phyloP scores from a whole-genome alignment of 1,284 basidiomycete genomes.

The Moniliophthora roreri region DNA sequence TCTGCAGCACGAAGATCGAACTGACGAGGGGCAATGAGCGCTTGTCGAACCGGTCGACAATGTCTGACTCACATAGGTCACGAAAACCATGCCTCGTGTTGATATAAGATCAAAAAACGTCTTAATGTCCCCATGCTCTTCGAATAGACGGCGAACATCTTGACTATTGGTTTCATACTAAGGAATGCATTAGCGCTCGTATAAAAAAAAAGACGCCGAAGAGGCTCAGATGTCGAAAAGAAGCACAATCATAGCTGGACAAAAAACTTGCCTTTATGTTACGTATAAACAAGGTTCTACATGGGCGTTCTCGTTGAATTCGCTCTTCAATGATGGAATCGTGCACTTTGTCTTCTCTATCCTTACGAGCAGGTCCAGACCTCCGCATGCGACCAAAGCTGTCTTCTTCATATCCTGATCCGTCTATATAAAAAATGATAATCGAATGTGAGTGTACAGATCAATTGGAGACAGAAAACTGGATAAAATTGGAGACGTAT shows the following conservation, averaged over 20 bases:
- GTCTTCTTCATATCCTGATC: conserved; percentile 51
- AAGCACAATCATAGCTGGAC: conserved; percentile 15
- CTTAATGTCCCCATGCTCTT: conserved; percentile 92
- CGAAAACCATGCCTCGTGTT: conserved; percentile 95
- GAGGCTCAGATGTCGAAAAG: neutral
- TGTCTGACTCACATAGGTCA: conserved; percentile 87
- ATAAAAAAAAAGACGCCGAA: conserved; percentile 9
- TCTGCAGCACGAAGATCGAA: conserved; percentile 92
- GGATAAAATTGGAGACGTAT: conserved; percentile 40
- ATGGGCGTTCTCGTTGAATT: conserved; percentile 88
- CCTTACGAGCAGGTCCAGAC: conserved; percentile 53
- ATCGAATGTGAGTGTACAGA: conserved; percentile 47
- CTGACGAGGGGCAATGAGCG: conserved; percentile 39
- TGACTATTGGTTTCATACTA: conserved; percentile 91
- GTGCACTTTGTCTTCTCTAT: conserved; percentile 81
- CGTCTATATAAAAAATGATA: conserved; percentile 60
- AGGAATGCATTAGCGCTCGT: conserved; percentile 9
- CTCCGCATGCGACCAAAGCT: conserved; percentile 49
- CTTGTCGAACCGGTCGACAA: neutral
- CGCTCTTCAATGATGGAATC: conserved; percentile 88
- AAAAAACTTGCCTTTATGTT: conserved; percentile 87
- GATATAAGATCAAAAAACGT: conserved; percentile 95
- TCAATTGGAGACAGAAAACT: conserved; percentile 28
- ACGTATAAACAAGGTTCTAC: conserved; percentile 93
- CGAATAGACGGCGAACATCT: conserved; percentile 83